Evolutionary conservation across 352 stramenopile species (phyloP), one percentile per base, ranked within the genome.

Genomic region (Phytopythium sindhum): DNA sequence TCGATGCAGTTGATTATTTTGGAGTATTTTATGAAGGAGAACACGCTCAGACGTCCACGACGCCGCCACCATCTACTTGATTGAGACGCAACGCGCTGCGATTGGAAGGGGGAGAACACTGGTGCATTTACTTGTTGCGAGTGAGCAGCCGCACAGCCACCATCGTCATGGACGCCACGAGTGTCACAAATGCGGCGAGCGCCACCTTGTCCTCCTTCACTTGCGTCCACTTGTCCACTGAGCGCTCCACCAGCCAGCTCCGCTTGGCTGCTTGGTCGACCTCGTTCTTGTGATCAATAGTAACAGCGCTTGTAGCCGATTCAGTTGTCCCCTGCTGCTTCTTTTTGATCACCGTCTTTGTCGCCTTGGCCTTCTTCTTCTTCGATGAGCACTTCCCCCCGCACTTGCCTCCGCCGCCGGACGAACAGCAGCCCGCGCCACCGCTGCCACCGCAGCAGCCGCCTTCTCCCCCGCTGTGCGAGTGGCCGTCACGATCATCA

Each of bases 191-290:
- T 26, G 84, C 81, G 10, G 60, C 64, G 17, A 90, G 21, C 19
- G 80, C 73, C n/a, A 93, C 61, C 33, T 75, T 81, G 53, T 93
- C 84, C 8, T 86, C 69, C n/a, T 63, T 60, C 17, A 89, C 44
- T 44, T 64, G 31, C 21, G 60, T 61, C 65, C 73, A 78, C 55
- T 74, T 81, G 24, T 58, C 47, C 23, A 28, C 44, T 44, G 69
- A 33, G 2, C 51, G 59, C 52, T 59, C 56, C 10, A 29, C 26
- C 17, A 58, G 33, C 42, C 24, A 52, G 21, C 28, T 26, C 31
- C 50, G 4, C 42, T 15, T 41, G 41, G 12, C 60, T 53, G 28
- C 52, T 64, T 47, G 11, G 53, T 35, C 45, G 10, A n/a, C 14
- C 4, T 15, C 12, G 12, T 4, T 11, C 47, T 54, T 35, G 26